These are phyloP conservation scores for Zygotorulaspora danielsina DNA, from an alignment of 805 yeast genomes.

Conservation along the genomic window DNA sequence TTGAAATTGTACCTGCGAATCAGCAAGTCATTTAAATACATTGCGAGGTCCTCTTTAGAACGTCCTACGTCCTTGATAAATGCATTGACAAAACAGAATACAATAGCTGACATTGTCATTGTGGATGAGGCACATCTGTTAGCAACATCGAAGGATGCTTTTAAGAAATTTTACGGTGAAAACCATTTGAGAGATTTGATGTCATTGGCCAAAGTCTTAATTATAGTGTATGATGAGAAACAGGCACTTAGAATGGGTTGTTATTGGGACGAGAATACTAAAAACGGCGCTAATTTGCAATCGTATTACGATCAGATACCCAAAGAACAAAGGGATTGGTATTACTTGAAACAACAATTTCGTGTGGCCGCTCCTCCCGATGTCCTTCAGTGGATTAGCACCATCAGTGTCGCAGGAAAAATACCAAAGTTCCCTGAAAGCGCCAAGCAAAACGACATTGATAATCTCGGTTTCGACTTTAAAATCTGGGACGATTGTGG, in stretches of 20 bases:
- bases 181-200: constrained; percentile 43
- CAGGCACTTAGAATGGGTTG: constrained; percentile 46
- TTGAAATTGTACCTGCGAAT: constrained; percentile 42
- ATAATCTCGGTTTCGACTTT: constrained; percentile 36
- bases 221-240: constrained; percentile 44
- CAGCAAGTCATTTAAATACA: constrained; percentile 37
- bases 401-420: constrained; percentile 34
- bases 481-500: constrained; percentile 42
- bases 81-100: constrained; percentile 28
- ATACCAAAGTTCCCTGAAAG: constrained; percentile 36
- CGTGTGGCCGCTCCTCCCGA: constrained; percentile 41
- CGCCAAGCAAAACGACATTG: constrained; percentile 11
- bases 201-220: constrained; percentile 37
- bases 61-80: constrained; percentile 46
- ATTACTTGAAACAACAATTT: constrained; percentile 39
- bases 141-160: constrained; percentile 43
- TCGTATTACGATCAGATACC: constrained; percentile 22
- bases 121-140: constrained; percentile 46
- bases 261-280: constrained; percentile 37
- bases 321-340: constrained; percentile 25
- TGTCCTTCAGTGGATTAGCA: constrained; percentile 40
- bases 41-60: constrained; percentile 39
- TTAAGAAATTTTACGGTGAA: constrained; percentile 42
- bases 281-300: constrained; percentile 38
- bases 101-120: constrained; percentile 38